A percentile compares a stretch with the other conserved stretches of the same genome.
These are phyloP conservation scores for Asterophora lycoperdoides DNA, from an alignment of 768 basidiomycete species.

Conservation along the genomic window DNA sequence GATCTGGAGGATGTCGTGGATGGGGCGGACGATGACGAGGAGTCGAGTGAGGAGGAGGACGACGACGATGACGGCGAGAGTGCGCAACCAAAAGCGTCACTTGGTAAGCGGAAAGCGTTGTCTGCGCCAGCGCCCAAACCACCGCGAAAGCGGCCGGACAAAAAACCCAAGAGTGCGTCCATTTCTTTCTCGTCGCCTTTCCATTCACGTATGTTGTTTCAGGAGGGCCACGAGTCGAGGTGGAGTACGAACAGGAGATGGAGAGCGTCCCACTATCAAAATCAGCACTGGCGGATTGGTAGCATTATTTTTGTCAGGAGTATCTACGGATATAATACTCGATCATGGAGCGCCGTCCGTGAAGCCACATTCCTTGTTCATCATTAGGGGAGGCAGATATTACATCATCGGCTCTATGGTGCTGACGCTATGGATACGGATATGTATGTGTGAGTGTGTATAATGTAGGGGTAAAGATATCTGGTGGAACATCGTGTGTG, in stretches of 20 bases:
- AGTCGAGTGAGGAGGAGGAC: conserved; percentile 37
- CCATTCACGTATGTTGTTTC: conserved; percentile 4
- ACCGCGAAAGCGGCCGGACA: conserved; percentile 51
- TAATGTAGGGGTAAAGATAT: too few species aligned
- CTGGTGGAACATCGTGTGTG: too few species aligned
- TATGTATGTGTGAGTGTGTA: too few species aligned
- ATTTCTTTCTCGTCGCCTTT: neutral
- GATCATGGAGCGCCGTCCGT: neutral
- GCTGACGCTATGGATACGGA: too few species aligned
- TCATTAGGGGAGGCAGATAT: conserved; percentile 5
- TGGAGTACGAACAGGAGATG: conserved; percentile 95
- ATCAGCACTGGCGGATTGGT: conserved; percentile 53
- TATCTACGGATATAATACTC: neutral
- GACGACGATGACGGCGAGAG: conserved; percentile 37
- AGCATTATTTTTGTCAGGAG: conserved; percentile 17
- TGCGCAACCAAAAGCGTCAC: conserved; percentile 33
- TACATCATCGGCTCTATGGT: neutral
- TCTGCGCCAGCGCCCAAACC: conserved; percentile 36
- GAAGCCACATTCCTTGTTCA: neutral
- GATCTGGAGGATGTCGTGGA: conserved; percentile 65
- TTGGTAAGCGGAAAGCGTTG: conserved; percentile 69
- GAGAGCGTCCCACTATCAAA: conserved; percentile 58
- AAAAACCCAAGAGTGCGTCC: conserved; percentile 56
- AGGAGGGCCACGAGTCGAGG: conserved; percentile 83
- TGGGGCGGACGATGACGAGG: conserved; percentile 23